Evolutionary conservation across 2,329 filamentous ascomycete species (phyloP), one percentile per base, ranked within the genome.

Genomic region (Aspergillus felis): DNA sequence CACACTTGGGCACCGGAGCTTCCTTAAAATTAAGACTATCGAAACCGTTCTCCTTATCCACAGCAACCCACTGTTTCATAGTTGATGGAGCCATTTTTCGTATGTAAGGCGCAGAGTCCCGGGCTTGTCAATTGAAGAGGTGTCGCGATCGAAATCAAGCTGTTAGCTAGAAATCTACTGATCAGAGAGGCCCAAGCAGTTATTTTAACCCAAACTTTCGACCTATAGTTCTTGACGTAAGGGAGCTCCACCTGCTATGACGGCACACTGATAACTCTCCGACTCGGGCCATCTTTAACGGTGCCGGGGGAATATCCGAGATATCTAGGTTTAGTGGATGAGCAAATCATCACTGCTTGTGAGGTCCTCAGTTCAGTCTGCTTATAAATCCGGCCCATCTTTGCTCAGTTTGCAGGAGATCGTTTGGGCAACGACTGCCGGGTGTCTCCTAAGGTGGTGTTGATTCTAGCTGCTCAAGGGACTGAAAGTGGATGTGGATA

Each of bases 1-100:
- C 88, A 1, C 88, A 68, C 62, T 84, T 74, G 14, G 87, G 85
- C 2, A 90, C 67, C 1, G 80, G 66, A 0, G 74, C 79, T 50
- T 81, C 77, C 58, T 81, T 74, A 64, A 83, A 82, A 65, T 79
- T 73, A 42, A 91, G 78, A 46, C 78, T 78, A 50, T 89, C 84
- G 65, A 90, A 87, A 64, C 79, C 83, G 53, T 78, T 80, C 44
- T 67, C 62, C 61, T 73, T 74, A 61, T 79, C 80, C 55, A 76
- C 66, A 20, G 86, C 71, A 6, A 74, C 79, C 84, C 84, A 87
- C 67, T 81, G 77, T 66, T 81, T 82, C 62, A 75, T 78, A n/a
- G 77, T 79, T 56, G 76, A 68, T 51, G 78, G 74, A 55, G 74
- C 60, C 67, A 70, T 75, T 70, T 47, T 24, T 14, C 10, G 20